phyloP scores from a whole-genome alignment of 495 filamentous ascomycete genomes.

The Penicillium crystallinum region DNA sequence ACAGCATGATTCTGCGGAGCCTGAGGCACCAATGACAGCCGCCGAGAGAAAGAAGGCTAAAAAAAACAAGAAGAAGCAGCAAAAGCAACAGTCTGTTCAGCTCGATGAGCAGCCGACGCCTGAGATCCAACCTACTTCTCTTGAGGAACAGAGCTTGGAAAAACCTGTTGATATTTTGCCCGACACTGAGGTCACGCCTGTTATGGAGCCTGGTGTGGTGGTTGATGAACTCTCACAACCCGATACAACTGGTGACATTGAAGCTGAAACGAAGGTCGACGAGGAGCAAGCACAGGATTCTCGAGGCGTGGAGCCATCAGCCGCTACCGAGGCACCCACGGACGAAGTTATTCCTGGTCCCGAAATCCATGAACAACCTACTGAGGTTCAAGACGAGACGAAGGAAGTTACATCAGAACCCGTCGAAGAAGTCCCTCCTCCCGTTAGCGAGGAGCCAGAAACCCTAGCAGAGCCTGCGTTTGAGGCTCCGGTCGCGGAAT shows the following conservation, averaged over 20 bases:
- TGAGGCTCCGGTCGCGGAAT: neutral
- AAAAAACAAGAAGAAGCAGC: conserved; percentile 10
- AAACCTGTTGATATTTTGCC: neutral
- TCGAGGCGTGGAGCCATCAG: neutral
- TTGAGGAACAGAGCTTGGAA: conserved; percentile 13
- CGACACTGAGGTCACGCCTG: neutral
- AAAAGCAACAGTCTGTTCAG: conserved; percentile 11
- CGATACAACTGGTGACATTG: neutral
- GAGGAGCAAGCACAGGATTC: neutral
- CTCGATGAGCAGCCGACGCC: conserved; percentile 1
- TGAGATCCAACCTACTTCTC: conserved; percentile 9
- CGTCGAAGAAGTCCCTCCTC: neutral
- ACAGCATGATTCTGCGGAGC: neutral
- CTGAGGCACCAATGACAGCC: conserved; percentile 1
- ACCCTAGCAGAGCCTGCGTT: neutral
- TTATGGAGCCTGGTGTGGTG: neutral
- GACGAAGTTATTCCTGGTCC: neutral
- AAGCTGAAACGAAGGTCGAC: conserved; percentile 1
- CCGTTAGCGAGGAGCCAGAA: neutral
- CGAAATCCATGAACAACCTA: neutral
- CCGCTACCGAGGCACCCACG: neutral
- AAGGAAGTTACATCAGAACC: neutral
- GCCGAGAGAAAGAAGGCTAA: conserved; percentile 12
- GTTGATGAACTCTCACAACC: neutral
- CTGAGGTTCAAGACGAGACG: neutral